Evolutionary conservation across 805 yeast genomes (phyloP), one percentile per base, ranked within the genome.

Genomic region (Yamadazyma sp.): DNA sequence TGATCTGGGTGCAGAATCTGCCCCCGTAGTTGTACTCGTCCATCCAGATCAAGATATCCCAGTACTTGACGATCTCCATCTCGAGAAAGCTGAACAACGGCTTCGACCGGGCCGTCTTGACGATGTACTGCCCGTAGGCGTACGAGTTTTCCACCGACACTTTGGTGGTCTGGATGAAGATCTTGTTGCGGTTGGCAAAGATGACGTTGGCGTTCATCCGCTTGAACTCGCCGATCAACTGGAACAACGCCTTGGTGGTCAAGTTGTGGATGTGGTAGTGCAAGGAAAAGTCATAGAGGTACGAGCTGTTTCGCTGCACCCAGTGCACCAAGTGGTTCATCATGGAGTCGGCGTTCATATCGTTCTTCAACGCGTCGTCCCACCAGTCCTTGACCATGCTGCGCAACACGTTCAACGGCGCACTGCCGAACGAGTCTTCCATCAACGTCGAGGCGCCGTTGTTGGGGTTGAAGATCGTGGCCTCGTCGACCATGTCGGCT

Each of bases 41-140:
- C 95, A 91, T 85, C 98, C 97, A 95, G 2, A 93, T 64, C 46
- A 93, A 64, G n/a, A 83, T 53, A 57, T 93, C 97, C 99, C 99
- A 93, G 54, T 86, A 89, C 51, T 78, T 80, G 9, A 69, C 73
- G 28, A 91, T 82, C 14, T 67, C 63, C 46, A 93, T 61, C 48
- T 90, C 97, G 48, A 93, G 64, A 56, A 80, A 89, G 48, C 82
- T 79, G 64, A 93, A 93, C 47, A 89, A 60, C 0, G 95, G 91
- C 49, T 81, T 84, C 0, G 88, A 71, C 51, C 96, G 70, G 3
- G 87, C 78, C 1, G 95, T 80, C 47, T 84, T 82, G 18, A 85
- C 72, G 28, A 87, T 69, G 54, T 88, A 88, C 48, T 87, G 89
- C 12, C 96, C 89, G 57, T 84, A 90, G 0, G 97, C 95, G 56